A percentile compares a stretch with the other conserved stretches of the same genome.
These are phyloP conservation scores for Lentinula novae-zelandiae DNA, from an alignment of 1,284 basidiomycete genomes.

Conservation along the genomic window DNA sequence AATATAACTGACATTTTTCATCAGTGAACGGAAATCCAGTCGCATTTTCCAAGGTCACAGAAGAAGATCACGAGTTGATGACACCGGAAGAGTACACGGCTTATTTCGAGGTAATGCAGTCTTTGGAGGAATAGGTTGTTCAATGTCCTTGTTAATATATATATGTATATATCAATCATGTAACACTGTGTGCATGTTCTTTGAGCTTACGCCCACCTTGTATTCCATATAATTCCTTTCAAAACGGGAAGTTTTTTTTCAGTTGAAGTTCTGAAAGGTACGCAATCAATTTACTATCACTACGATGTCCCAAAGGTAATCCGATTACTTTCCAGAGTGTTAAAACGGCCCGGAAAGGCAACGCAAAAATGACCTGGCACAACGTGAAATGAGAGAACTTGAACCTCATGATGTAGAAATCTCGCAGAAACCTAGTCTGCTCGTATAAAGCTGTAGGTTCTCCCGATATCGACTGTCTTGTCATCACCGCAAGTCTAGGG, in stretches of 20 bases:
- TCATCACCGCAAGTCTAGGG: background rate
- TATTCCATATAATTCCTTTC: background rate
- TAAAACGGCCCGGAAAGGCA: background rate
- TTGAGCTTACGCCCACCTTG: background rate
- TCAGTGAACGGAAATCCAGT: slow-evolving; percentile 69
- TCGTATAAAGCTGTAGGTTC: background rate
- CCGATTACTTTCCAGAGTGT: background rate
- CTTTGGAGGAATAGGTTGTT: slow-evolving; percentile 19
- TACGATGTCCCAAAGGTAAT: background rate
- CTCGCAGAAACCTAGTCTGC: too few species aligned
- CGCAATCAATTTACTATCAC: background rate
- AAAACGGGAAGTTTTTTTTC: background rate
- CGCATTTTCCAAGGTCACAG: slow-evolving; percentile 69
- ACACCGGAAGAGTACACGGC: slow-evolving; percentile 81
- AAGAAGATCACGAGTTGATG: slow-evolving; percentile 82
- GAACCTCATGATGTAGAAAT: background rate
- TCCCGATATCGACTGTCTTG: background rate
- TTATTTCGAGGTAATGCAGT: slow-evolving; percentile 64
- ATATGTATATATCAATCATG: too few species aligned
- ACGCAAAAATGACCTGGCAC: background rate
- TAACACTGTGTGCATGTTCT: too few species aligned
- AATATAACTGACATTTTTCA: background rate
- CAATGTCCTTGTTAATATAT: background rate
- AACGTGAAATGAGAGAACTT: background rate
- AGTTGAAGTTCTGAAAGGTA: background rate